These are phyloP conservation scores for Apiospora phragmitis DNA, from an alignment of 2,329 filamentous ascomycete species.

Conservation along the genomic window DNA sequence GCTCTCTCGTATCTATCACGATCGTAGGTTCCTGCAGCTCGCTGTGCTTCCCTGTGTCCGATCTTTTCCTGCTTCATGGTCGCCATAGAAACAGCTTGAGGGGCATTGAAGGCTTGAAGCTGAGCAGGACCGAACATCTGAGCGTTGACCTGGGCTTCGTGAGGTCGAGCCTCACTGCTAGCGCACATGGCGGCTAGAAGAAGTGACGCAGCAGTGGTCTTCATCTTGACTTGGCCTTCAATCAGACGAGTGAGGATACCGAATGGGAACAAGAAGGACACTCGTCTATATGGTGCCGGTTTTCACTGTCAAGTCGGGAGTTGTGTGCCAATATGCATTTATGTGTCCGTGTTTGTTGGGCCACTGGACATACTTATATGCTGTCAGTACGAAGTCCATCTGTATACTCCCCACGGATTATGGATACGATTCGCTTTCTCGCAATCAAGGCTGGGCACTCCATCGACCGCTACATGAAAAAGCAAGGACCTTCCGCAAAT, in stretches of 20 bases:
- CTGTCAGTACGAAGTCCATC: not conserved
- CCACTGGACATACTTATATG: not conserved
- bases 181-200: conserved; percentile 10
- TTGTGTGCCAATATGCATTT: not conserved
- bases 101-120: conserved; percentile 10
- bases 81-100: conserved; percentile 11
- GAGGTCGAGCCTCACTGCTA: conserved; percentile 3
- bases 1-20: conserved; percentile 10
- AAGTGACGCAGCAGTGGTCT: conserved; percentile 11
- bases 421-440: not conserved
- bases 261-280: not conserved
- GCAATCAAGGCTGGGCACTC: not conserved
- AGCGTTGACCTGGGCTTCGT: not conserved
- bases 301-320: not conserved
- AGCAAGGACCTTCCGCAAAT: not conserved
- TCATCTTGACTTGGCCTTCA: conserved; percentile 9
- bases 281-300: not conserved
- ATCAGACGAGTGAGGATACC: not conserved
- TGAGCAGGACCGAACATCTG: not conserved
- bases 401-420: not conserved
- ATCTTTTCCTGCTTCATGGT: conserved; percentile 8
- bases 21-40: conserved; percentile 10
- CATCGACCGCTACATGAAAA: not conserved
- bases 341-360: not conserved
- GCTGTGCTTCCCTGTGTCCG: not conserved